Evolutionary conservation across 768 basidiomycete species (phyloP).

Genomic region (Termitomyces sp.): DNA sequence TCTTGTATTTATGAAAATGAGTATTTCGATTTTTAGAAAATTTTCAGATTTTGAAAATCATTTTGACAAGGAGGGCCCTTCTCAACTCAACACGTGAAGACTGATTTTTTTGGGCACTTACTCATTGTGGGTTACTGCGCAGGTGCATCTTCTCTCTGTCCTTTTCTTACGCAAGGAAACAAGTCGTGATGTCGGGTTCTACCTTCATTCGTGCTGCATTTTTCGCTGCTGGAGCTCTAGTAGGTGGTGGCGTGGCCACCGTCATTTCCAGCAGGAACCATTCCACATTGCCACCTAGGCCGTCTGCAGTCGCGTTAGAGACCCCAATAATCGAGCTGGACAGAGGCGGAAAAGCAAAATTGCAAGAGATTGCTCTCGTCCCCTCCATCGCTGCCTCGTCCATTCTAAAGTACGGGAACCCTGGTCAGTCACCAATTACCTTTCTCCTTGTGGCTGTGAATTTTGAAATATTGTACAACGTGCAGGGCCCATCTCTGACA

Average conservation of each 20-base stretch:
- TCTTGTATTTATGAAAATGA: slow-evolving; percentile 18
- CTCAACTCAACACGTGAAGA: slow-evolving; percentile 2
- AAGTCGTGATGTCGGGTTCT: slow-evolving; percentile 24
- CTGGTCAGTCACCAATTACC: slow-evolving; percentile 43
- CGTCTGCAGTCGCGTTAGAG: slow-evolving; percentile 9
- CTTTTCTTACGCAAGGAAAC: too few relatives aligned
- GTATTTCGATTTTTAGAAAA: neutral
- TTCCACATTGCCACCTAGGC: slow-evolving; percentile 6
- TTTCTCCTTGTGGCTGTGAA: neutral
- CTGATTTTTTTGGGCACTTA: neutral
- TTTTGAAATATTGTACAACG: slow-evolving; percentile 1
- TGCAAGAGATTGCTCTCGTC: slow-evolving; percentile 31
- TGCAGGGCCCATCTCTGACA: slow-evolving; percentile 81
- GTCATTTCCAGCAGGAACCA: slow-evolving; percentile 33
- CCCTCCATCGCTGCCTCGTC: slow-evolving; percentile 20
- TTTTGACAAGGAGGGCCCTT: too few relatives aligned
- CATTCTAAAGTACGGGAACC: slow-evolving; percentile 75
- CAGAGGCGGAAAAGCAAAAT: slow-evolving; percentile 34
- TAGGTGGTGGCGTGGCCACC: slow-evolving; percentile 73
- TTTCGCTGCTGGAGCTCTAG: slow-evolving; percentile 77
- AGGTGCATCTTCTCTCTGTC: too few relatives aligned
- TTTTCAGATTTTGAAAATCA: neutral
- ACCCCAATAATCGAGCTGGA: slow-evolving; percentile 41
- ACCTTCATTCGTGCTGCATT: slow-evolving; percentile 58
- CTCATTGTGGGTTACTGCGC: neutral